These are phyloP conservation scores for Ilyonectria destructans DNA, from an alignment of 2,329 filamentous ascomycete species.

Conservation along the genomic window DNA sequence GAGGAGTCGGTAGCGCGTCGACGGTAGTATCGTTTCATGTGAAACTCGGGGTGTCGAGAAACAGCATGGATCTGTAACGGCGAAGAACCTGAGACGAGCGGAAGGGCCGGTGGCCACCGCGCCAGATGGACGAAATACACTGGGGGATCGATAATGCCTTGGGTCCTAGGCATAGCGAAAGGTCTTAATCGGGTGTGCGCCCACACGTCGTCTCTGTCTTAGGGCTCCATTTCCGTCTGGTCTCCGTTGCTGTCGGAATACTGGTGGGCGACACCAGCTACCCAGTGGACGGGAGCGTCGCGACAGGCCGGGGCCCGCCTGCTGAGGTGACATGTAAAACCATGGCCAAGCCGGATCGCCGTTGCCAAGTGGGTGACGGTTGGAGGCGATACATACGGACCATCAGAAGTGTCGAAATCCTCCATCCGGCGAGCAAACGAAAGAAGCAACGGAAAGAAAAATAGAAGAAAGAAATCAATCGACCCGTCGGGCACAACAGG, in stretches of 20 bases:
- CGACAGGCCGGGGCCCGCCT: constrained; percentile 22
- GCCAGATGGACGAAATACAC: constrained; percentile 2
- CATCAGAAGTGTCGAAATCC: neutral
- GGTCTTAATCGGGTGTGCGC: constrained; percentile 16
- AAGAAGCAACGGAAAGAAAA: constrained; percentile 27
- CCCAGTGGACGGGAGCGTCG: constrained; percentile 14
- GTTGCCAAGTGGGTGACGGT: constrained; percentile 13
- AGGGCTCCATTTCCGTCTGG: constrained; percentile 13
- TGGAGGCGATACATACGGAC: neutral
- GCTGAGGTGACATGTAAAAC: constrained; percentile 26
- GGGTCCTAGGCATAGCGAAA: neutral
- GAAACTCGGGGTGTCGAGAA: constrained; percentile 65
- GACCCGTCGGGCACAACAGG: constrained; percentile 23
- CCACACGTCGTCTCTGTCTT: constrained; percentile 13
- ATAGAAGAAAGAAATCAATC: constrained; percentile 34
- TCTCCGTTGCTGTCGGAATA: constrained; percentile 9
- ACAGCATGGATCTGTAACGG: constrained; percentile 41
- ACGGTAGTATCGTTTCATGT: constrained; percentile 58
- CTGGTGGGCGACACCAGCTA: constrained; percentile 17
- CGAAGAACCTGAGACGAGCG: constrained; percentile 44
- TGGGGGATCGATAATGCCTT: constrained; percentile 14
- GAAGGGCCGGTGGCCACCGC: constrained; percentile 22
- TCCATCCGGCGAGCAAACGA: neutral
- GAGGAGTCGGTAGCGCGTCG: constrained; percentile 37
- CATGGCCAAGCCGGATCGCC: constrained; percentile 6